These are phyloP conservation scores for Aspergillus nomiae DNA, from an alignment of 2,329 filamentous ascomycete genomes.

Conservation along the genomic window DNA sequence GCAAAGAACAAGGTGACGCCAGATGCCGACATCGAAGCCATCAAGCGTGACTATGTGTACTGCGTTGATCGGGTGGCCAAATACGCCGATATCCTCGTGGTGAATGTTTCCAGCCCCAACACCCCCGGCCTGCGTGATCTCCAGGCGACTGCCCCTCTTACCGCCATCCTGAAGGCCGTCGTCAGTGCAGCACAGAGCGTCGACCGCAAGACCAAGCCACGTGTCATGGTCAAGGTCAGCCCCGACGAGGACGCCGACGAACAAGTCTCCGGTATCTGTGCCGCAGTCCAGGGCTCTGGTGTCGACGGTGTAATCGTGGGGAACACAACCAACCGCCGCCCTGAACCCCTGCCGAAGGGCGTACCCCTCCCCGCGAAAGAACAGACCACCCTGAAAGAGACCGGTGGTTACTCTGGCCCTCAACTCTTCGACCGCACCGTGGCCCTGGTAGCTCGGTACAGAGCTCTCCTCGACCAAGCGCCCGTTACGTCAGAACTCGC, in stretches of 20 bases:
- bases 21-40: conserved; percentile 79
- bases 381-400: conserved; percentile 68
- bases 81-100: conserved; percentile 94
- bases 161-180: conserved; percentile 76
- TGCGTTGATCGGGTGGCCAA: conserved; percentile 80
- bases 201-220: conserved; percentile 70
- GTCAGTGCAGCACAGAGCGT: conserved; percentile 73
- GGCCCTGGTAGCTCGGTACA: conserved; percentile 76
- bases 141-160: conserved; percentile 81
- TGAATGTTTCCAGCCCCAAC: conserved; percentile 97
- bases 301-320: conserved; percentile 96
- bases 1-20: conserved; percentile 96
- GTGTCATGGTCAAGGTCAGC: conserved; percentile 97
- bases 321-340: conserved; percentile 88
- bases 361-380: conserved; percentile 68
- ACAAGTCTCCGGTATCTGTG: conserved; percentile 85
- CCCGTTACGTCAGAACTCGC: conserved; percentile 27
- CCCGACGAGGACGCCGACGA: conserved; percentile 87
- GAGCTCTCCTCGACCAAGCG: conserved; percentile 64
- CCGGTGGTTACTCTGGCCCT: conserved; percentile 88
- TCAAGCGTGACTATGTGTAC: conserved; percentile 79
- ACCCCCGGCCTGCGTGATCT: conserved; percentile 87
- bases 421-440: conserved; percentile 82
- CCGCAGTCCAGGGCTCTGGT: conserved; percentile 78
- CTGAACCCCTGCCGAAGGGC: conserved; percentile 68